phyloP scores from a whole-genome alignment of 2,329 filamentous ascomycete genomes.

The Sphaerulina vaccinii region DNA sequence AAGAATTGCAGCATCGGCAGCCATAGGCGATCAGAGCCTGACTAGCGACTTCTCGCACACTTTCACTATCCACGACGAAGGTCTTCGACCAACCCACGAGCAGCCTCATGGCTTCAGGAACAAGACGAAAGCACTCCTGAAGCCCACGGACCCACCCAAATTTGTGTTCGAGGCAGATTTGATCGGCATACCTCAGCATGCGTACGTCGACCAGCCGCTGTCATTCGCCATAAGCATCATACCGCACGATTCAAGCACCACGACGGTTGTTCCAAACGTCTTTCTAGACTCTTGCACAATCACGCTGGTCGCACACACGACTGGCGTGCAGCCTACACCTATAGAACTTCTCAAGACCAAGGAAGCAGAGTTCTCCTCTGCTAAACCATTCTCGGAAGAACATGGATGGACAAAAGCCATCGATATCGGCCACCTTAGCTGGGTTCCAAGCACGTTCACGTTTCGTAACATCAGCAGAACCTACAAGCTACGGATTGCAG shows the following conservation, averaged over 20 bases:
- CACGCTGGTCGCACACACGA: constrained; percentile 19
- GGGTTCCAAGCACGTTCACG: constrained; percentile 16
- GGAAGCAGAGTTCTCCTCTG: constrained; percentile 6
- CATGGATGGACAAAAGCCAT: constrained; percentile 14
- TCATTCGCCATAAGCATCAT: constrained; percentile 12
- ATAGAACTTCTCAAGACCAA: constrained; percentile 17
- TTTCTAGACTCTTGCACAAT: constrained; percentile 20
- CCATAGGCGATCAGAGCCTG: constrained; percentile 7
- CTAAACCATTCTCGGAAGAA: constrained; percentile 16
- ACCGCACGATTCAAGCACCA: constrained; percentile 9
- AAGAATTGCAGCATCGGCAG: constrained; percentile 12
- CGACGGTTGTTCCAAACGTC: constrained; percentile 11
- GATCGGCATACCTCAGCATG: constrained; percentile 12
- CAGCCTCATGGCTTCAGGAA: constrained; percentile 16
- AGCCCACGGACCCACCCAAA: constrained; percentile 10
- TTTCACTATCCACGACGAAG: constrained; percentile 16
- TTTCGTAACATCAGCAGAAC: constrained; percentile 12
- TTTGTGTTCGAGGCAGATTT: constrained; percentile 16
- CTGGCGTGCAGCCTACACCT: constrained; percentile 10
- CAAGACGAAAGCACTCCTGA: constrained; percentile 21
- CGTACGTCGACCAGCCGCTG: constrained; percentile 17
- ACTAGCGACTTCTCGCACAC: constrained; percentile 7
- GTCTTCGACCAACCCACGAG: constrained; percentile 3
- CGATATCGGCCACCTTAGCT: constrained; percentile 15
- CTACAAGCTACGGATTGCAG: constrained; percentile 19